Evolutionary conservation across 768 basidiomycete species (phyloP).

Genomic region (Tremella fuciformis): DNA sequence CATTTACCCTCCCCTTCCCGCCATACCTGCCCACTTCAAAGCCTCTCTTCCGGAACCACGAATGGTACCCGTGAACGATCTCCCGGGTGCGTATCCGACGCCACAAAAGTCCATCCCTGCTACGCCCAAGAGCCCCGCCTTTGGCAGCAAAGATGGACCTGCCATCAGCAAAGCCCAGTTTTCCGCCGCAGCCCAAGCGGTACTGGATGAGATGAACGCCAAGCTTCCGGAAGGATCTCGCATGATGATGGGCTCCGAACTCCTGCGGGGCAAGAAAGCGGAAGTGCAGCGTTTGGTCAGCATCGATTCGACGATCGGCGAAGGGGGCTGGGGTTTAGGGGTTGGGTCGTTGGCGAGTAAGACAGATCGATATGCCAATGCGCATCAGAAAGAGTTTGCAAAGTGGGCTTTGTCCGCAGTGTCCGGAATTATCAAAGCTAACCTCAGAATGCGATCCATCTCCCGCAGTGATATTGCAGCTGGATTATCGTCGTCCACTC

Average conservation of each 20-base stretch:
- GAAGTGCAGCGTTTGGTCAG: slow-evolving; percentile 35
- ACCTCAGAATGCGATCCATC: slow-evolving; percentile 40
- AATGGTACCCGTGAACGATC: no score
- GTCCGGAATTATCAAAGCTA: not conserved
- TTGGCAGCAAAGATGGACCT: slow-evolving; percentile 12
- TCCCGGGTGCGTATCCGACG: no score
- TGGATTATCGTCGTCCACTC: not conserved
- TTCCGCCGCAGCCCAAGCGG: slow-evolving; percentile 32
- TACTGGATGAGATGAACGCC: slow-evolving; percentile 46
- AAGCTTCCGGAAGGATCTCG: slow-evolving; percentile 31
- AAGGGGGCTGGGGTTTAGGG: slow-evolving; percentile 32
- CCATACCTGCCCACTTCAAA: slow-evolving; percentile 16
- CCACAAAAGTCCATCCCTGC: no score
- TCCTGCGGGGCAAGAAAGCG: slow-evolving; percentile 38
- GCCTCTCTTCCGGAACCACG: no score
- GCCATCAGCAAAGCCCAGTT: slow-evolving; percentile 37
- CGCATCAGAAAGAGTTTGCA: slow-evolving; percentile 45
- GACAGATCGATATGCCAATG: slow-evolving; percentile 41
- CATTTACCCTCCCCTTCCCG: slow-evolving; percentile 42
- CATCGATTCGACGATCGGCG: slow-evolving; percentile 25
- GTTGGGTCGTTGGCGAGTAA: slow-evolving; percentile 3
- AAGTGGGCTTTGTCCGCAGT: slow-evolving; percentile 30
- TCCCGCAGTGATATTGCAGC: not conserved
- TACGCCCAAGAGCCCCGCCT: slow-evolving; percentile 7
- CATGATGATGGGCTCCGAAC: slow-evolving; percentile 27